Percentiles rank a stretch among this genome's conserved stretches.
phyloP scores from a whole-genome alignment of 225 moss, liverwort and hornwort genomes.

The Thuidium tamariscinum region DNA sequence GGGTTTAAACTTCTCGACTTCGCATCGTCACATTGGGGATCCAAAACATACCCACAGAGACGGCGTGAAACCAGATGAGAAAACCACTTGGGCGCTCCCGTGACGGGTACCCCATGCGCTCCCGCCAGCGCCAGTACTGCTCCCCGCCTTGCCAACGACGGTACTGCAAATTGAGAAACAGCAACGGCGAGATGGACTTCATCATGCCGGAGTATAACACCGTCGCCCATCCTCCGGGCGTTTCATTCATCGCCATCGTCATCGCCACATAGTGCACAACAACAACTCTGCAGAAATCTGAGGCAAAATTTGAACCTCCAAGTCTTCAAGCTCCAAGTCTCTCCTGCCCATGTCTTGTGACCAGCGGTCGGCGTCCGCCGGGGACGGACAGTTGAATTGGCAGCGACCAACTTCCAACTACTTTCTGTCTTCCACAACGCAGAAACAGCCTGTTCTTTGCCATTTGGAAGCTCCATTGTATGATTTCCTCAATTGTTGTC shows the following conservation, averaged over 20 bases:
- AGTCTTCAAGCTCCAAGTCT: neutral
- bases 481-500: neutral
- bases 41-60: conserved; percentile 52
- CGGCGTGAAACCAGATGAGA: conserved; percentile 91
- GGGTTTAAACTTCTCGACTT: neutral
- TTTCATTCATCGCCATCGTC: neutral
- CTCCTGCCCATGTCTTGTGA: neutral
- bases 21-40: neutral
- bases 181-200: conserved; percentile 22
- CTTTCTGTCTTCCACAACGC: neutral
- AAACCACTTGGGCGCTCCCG: conserved; percentile 45
- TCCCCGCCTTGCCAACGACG: conserved; percentile 11
- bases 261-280: neutral
- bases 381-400: neutral
- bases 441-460: neutral
- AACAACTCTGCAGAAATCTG: neutral
- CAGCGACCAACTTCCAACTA: conserved; percentile 15
- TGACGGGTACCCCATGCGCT: conserved; percentile 53
- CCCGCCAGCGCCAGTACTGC: conserved; percentile 19
- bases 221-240: conserved; percentile 9
- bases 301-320: neutral
- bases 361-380: neutral
- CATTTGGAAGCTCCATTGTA: neutral
- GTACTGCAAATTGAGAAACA: conserved; percentile 13
- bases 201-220: conserved; percentile 12